Evolutionary conservation across 2,329 filamentous ascomycete species (phyloP), one percentile per base, ranked within the genome.

Genomic region (Colletotrichum destructivum): DNA sequence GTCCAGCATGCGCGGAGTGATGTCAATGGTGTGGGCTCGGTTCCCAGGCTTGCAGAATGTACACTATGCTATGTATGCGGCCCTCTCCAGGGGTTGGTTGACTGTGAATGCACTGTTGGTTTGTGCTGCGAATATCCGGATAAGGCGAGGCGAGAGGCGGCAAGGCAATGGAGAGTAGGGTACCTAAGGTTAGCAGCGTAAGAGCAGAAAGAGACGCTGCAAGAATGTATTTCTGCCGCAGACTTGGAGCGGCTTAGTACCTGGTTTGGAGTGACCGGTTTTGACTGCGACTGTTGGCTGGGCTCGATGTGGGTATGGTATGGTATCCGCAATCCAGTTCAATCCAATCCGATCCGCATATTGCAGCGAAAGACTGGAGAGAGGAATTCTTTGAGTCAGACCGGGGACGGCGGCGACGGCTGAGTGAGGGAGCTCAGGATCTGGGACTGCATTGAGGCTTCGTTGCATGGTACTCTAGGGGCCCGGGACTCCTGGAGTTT

Each of bases 21-120:
- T 66, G 67, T 70, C 67, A 70, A 60, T 26, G 47, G 67, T 61
- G 61, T 55, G 61, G 62, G 62, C 67, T 69, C 46, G 47, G 54
- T 47, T 69, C 38, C 40, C 54, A 18, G 40, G 38, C 16, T 31
- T 63, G 61, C 15, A 59, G 26, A 51, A 31, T 64, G 40, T n/a
- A 40, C 23, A 11, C 16, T 42, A 42, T 26, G 13, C 31, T 54
- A n/a, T 62, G 26, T 35, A 18, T 35, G 51, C 23, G 5, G 16
- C 38, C 35, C 35, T 38, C 21, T n/a, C 40, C 3, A 11, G 35
- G 54, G 35, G 11, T 57, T 23, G 35, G 35, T 11, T 38, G 35
- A 13, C 12, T 54, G 13, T 56, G n/a, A 40, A 8, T 55, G 52
- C 11, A 12, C 21, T 15, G n/a, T 23, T 18, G 15, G 16, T 16